Conservation (phyloP, 257 asterid genomes). For the Jaltomata sinuosa region DNA sequence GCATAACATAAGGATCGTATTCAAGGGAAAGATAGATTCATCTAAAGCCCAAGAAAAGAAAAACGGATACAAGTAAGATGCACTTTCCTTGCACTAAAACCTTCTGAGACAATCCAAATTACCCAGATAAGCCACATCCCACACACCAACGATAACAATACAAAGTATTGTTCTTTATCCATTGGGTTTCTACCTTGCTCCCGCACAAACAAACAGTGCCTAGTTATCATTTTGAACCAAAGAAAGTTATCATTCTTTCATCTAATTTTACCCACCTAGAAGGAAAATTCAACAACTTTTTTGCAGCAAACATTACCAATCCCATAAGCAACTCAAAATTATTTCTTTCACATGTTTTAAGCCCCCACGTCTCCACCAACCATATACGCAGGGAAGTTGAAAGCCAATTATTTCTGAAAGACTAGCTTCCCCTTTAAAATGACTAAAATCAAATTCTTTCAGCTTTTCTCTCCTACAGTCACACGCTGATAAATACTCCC, state of each 20-base stretch:
- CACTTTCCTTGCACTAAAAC: neutral
- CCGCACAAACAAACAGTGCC: neutral
- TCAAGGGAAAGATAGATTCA: neutral
- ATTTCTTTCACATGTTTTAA: neutral
- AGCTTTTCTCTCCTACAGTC: neutral
- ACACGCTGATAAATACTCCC: neutral
- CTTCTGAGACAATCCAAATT: neutral
- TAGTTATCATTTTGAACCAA: neutral
- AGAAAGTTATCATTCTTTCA: neutral
- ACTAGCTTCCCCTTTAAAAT: neutral
- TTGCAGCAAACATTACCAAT: neutral
- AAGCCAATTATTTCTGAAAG: neutral
- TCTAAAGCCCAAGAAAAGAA: neutral
- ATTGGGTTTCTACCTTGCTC: neutral
- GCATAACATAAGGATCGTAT: neutral
- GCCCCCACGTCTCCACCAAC: neutral
- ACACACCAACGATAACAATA: neutral
- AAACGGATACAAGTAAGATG: neutral
- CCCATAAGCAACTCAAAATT: neutral
- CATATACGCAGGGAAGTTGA: neutral
- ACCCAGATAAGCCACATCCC: neutral
- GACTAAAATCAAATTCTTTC: neutral
- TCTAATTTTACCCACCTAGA: neutral
- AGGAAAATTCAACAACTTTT: neutral
- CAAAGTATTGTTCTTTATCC: neutral